Evolutionary conservation across 257 asterid species (phyloP).

Genomic region (Capsicum rhomboideum): DNA sequence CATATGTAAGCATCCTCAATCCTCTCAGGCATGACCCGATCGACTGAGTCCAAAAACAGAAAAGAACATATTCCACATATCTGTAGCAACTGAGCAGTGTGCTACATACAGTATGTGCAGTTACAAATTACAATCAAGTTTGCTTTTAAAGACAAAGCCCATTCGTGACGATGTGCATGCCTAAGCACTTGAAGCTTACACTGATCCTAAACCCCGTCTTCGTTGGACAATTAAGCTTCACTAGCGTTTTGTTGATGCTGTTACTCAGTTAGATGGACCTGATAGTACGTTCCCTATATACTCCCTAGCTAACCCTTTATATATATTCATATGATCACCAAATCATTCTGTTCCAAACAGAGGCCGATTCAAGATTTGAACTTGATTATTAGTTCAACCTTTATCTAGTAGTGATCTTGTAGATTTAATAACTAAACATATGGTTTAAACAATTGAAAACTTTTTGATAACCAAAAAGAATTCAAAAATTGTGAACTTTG

Average conservation of each 20-base stretch:
- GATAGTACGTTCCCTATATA: constrained; percentile 71
- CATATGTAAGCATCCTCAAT: too few relatives aligned
- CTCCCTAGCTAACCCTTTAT: background rate
- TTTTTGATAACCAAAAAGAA: too few relatives aligned
- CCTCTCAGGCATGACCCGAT: background rate
- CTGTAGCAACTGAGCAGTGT: background rate
- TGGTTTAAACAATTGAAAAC: too few relatives aligned
- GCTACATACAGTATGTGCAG: too few relatives aligned
- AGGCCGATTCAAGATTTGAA: background rate
- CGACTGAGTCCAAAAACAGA: background rate
- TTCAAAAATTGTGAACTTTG: too few relatives aligned
- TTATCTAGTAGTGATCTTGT: background rate
- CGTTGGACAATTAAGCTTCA: constrained; percentile 93
- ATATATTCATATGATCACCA: background rate
- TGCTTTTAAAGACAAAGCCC: too few relatives aligned
- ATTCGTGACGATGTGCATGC: too few relatives aligned
- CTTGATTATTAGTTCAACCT: background rate
- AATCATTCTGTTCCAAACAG: too few relatives aligned
- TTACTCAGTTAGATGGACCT: constrained; percentile 87
- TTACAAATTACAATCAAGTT: too few relatives aligned
- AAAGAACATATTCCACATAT: background rate
- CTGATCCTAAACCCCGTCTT: constrained; percentile 93
- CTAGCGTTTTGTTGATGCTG: constrained; percentile 90
- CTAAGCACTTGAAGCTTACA: too few relatives aligned
- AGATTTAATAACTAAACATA: too few relatives aligned